Conservation (phyloP, 768 basidiomycete species). For the Dentipellis sp. region DNA sequence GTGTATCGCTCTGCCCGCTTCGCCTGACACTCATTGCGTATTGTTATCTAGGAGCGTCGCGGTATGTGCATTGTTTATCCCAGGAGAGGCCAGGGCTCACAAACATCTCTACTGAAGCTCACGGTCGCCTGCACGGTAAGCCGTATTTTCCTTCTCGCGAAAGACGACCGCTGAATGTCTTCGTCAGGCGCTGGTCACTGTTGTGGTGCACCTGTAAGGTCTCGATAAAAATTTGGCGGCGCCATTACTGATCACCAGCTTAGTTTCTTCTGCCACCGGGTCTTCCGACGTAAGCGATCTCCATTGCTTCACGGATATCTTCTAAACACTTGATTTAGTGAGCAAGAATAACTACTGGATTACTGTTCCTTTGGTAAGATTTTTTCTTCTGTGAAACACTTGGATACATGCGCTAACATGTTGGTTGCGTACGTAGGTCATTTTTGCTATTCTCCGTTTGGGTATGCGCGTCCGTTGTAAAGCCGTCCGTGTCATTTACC, state of each 20-base stretch:
- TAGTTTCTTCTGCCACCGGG: constrained; percentile 10
- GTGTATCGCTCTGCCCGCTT: background rate
- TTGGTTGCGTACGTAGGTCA: background rate
- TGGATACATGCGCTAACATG: no score
- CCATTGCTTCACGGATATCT: background rate
- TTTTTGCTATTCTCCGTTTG: constrained; percentile 5
- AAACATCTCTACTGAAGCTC: background rate
- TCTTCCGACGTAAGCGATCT: constrained; percentile 5
- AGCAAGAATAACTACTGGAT: constrained; percentile 13
- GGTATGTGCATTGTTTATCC: no score
- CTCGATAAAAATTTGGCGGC: background rate
- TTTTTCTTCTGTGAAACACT: background rate
- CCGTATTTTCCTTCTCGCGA: background rate
- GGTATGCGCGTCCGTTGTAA: constrained; percentile 1
- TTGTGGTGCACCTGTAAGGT: constrained; percentile 9
- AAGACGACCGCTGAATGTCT: background rate
- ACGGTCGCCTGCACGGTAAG: constrained; percentile 11
- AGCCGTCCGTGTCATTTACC: background rate
- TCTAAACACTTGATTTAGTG: constrained; percentile 3
- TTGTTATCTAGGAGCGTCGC: constrained; percentile 5
- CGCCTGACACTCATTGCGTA: background rate
- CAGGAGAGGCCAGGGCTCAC: no score
- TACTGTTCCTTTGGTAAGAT: constrained; percentile 6
- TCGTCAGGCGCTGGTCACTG: constrained; percentile 7
- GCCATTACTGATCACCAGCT: background rate